Evolutionary conservation across 345 rosid genomes (phyloP), one percentile per base, ranked within the genome.

Genomic region (Geranium rotundifolium): DNA sequence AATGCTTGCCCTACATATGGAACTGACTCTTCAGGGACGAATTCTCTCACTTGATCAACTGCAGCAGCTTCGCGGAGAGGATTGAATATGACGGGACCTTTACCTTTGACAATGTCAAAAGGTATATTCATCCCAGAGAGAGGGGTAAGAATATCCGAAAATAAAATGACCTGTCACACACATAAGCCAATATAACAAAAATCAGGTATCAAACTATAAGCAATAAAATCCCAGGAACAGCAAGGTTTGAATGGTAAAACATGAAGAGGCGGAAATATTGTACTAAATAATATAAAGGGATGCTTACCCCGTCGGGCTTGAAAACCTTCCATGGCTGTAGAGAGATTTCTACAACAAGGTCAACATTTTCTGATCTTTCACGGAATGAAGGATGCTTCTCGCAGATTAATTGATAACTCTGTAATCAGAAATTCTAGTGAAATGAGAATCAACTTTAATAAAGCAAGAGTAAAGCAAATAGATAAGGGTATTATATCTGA

Each of bases 51-150:
- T 84, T 75, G 74, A 76, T 76, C 80, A 55, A 90, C 96, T 60
- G 88, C 90, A n/a, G 75, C 75, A 65, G 88, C 78, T 50, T 88
- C 77, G 18, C 73, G 75, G n/a, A 88, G 74, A 27, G 99, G 97
- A 62, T 86, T 70, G 56, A 88, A 88, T 71, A 93, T 90, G 60
- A 90, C 74, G 29, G 90, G 99, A 75, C 99, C 97, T 77, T 88
- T 93, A 7, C 97, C 97, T 79, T 90, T 88, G 67, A 88, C 84
- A 76, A 93, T 90, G 74, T 93, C 97, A 57, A 93, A 93, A 61
- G 97, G 99, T 80, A 93, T 86, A 77, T 93, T 93, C 99, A 93
- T 93, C 74, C 99, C 97, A 57, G 99, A 77, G 71, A 93, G 91
- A 59, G 99, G 96, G 60, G 99, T 93, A 59, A 93, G 86, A 75